These are phyloP conservation scores for Mycena epipterygia DNA, from an alignment of 768 basidiomycete species.

Conservation along the genomic window DNA sequence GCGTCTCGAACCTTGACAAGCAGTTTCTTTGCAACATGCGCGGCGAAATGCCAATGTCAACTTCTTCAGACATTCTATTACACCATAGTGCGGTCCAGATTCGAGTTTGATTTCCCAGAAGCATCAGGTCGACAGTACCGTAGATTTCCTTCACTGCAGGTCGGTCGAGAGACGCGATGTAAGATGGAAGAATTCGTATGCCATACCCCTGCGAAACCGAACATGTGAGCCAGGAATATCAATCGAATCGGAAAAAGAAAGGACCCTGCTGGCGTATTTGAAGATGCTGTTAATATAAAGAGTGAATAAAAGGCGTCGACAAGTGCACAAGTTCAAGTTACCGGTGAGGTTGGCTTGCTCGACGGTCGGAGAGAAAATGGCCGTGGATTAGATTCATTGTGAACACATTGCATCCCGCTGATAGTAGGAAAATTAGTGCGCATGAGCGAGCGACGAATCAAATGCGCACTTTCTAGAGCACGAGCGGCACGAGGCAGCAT, in stretches of 20 bases:
- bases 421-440: background rate
- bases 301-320: too few species aligned
- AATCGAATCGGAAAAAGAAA: too few species aligned
- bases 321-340: too few species aligned
- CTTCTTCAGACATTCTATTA: too few species aligned
- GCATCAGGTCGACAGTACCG: background rate
- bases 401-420: conserved; percentile 26
- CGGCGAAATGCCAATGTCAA: too few species aligned
- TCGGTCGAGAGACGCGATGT: conserved; percentile 4
- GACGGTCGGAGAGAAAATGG: conserved; percentile 21
- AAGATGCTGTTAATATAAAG: conserved; percentile 6
- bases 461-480: conserved; percentile 23
- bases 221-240: too few species aligned
- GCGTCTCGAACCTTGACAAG: background rate
- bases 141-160: background rate
- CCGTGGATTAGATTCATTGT: conserved; percentile 29
- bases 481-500: conserved; percentile 28
- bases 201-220: conserved; percentile 26
- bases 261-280: conserved; percentile 25
- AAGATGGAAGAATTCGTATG: conserved; percentile 16
- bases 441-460: background rate
- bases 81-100: too few species aligned
- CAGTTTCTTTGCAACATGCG: too few species aligned
- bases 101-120: too few species aligned
- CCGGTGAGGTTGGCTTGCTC: conserved; percentile 18